Percentiles rank a stretch among this genome's conserved stretches.
Conservation (phyloP, 2,329 filamentous ascomycete species). For the Monilinia fructicola region DNA sequence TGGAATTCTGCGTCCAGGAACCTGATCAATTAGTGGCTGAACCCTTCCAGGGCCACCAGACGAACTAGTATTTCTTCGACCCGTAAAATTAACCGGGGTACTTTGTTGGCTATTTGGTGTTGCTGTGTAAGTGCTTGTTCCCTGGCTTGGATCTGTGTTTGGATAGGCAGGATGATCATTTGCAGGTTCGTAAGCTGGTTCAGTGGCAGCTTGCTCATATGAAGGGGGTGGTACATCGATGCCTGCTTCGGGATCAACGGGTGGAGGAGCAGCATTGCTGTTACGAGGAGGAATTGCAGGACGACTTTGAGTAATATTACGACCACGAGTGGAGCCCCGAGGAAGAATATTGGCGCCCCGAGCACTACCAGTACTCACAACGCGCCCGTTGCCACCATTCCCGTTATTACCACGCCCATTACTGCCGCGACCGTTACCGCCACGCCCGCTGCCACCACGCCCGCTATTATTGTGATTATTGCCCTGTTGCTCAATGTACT, state of each 20-base stretch:
- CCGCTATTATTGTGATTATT: constrained; percentile 40
- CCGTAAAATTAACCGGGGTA: not conserved
- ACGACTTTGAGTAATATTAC: constrained; percentile 22
- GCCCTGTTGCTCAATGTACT: constrained; percentile 67
- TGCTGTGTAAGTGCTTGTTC: constrained; percentile 32
- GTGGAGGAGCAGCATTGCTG: constrained; percentile 21
- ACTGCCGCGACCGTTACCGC: too few relatives aligned
- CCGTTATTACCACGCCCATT: constrained; percentile 24
- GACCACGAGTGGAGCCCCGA: constrained; percentile 14
- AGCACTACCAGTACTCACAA: not conserved
- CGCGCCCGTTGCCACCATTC: constrained; percentile 33
- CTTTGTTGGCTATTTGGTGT: constrained; percentile 12
- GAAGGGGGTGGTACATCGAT: constrained; percentile 60
- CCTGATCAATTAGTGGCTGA: constrained; percentile 28
- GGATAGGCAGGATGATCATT: constrained; percentile 46
- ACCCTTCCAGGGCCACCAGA: constrained; percentile 23
- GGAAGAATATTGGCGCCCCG: constrained; percentile 2
- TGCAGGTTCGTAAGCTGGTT: constrained; percentile 55
- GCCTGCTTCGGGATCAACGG: constrained; percentile 41
- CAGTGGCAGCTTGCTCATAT: constrained; percentile 63
- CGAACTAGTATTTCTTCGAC: constrained; percentile 1
- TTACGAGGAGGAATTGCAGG: constrained; percentile 26
- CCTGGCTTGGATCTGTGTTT: constrained; percentile 27
- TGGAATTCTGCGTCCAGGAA: constrained; percentile 35
- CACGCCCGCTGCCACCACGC: constrained; percentile 33